phyloP scores from a whole-genome alignment of 2,329 filamentous ascomycete genomes.

The Hymenotorrendiella dingleyae region DNA sequence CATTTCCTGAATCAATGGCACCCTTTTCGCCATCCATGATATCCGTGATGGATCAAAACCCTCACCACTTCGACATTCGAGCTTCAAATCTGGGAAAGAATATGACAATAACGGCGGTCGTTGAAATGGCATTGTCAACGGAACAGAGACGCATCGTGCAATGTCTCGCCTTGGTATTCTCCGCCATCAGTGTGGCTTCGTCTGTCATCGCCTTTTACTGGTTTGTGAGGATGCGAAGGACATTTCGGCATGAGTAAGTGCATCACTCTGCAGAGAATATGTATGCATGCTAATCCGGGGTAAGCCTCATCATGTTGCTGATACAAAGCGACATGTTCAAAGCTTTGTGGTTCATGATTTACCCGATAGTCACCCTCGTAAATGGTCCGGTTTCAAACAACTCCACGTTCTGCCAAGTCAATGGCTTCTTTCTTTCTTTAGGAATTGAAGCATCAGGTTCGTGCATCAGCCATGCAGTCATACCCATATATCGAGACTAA shows the following conservation, averaged over 20 bases:
- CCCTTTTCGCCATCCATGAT: conserved; percentile 17
- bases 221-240: conserved; percentile 68
- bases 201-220: conserved; percentile 58
- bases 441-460: conserved; percentile 60
- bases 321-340: conserved; percentile 69
- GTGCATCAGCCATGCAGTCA: conserved; percentile 20
- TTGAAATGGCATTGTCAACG: no score
- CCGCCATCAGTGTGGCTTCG: conserved; percentile 50
- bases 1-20: conserved; percentile 23
- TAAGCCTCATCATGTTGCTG: conserved; percentile 66
- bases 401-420: conserved; percentile 58
- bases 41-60: not conserved
- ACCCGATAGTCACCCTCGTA: conserved; percentile 52
- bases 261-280: not conserved
- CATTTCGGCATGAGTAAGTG: conserved; percentile 65
- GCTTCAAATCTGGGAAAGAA: conserved; percentile 13
- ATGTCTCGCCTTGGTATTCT: conserved; percentile 32
- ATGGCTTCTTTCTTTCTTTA: conserved; percentile 60
- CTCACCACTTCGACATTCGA: conserved; percentile 7
- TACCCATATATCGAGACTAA: no score
- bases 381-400: conserved; percentile 43
- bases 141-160: conserved; percentile 23
- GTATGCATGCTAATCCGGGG: conserved; percentile 11
- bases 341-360: conserved; percentile 61
- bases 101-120: conserved; percentile 5